phyloP scores from a whole-genome alignment of 1,139 yeast species.

The Candida sojae region DNA sequence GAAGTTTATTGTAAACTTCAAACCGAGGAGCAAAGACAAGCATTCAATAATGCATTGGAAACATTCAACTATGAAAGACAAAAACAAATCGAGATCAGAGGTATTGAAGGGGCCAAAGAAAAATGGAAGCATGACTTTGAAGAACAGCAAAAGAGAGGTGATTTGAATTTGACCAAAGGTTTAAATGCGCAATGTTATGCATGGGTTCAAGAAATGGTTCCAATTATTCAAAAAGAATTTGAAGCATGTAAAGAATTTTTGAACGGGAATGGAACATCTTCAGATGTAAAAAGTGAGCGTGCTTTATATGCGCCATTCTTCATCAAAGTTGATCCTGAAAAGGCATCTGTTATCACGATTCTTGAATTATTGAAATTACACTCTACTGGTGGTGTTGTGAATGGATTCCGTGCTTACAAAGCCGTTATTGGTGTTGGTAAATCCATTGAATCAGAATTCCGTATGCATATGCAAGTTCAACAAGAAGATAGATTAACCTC shows the following conservation, averaged over 20 bases:
- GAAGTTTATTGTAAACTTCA: slow-evolving; percentile 56
- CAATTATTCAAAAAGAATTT: slow-evolving; percentile 68
- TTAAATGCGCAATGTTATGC: slow-evolving; percentile 76
- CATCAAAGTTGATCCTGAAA: slow-evolving; percentile 69
- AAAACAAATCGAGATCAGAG: slow-evolving; percentile 69
- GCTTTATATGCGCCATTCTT: slow-evolving; percentile 79
- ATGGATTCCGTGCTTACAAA: slow-evolving; percentile 84
- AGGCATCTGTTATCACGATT: slow-evolving; percentile 81
- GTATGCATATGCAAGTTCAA: slow-evolving; percentile 62
- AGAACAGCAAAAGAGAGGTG: slow-evolving; percentile 66
- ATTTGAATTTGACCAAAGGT: slow-evolving; percentile 53
- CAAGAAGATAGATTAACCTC: slow-evolving; percentile 55
- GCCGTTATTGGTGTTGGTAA: slow-evolving; percentile 81
- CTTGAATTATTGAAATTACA: slow-evolving; percentile 75
- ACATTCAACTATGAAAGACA: slow-evolving; percentile 75
- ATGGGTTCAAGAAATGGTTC: slow-evolving; percentile 73
- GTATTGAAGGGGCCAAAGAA: slow-evolving; percentile 81
- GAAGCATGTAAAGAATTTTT: slow-evolving; percentile 45
- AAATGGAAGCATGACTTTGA: slow-evolving; percentile 88
- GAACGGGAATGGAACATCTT: slow-evolving; percentile 17
- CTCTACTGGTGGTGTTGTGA: slow-evolving; percentile 75
- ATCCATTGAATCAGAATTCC: slow-evolving; percentile 83
- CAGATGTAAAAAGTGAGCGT: slow-evolving; percentile 43
- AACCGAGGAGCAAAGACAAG: slow-evolving; percentile 51
- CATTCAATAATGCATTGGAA: slow-evolving; percentile 68